phyloP scores from a whole-genome alignment of 2,329 filamentous ascomycete genomes.

The Dactylellina parvicollis region DNA sequence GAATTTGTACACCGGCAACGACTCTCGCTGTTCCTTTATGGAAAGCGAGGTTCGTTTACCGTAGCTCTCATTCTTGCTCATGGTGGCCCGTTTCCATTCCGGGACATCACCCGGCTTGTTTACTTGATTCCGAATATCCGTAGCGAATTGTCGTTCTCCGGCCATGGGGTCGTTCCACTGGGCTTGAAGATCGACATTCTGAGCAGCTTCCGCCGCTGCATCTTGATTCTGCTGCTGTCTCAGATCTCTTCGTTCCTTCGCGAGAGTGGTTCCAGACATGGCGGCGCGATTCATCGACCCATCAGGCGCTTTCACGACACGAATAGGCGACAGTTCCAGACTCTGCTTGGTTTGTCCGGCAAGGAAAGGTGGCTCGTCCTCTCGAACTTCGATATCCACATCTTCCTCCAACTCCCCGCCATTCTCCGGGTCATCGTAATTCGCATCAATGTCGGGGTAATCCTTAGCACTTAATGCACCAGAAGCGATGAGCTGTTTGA shows the following conservation, averaged over 20 bases:
- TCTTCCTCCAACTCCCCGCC: slow-evolving; percentile 90
- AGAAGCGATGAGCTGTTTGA: slow-evolving; percentile 93
- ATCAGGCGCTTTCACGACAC: slow-evolving; percentile 96
- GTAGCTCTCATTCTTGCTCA: slow-evolving; percentile 79
- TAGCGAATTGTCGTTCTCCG: slow-evolving; percentile 84
- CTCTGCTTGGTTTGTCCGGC: slow-evolving; percentile 97
- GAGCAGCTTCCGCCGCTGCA: slow-evolving; percentile 74
- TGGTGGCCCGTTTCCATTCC: slow-evolving; percentile 89
- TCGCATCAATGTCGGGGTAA: slow-evolving; percentile 92
- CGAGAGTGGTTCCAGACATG: slow-evolving; percentile 87
- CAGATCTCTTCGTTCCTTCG: slow-evolving; percentile 88
- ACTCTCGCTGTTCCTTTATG: slow-evolving; percentile 94
- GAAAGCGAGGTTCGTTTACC: slow-evolving; percentile 89
- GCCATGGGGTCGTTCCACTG: slow-evolving; percentile 99
- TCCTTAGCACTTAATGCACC: slow-evolving; percentile 92
- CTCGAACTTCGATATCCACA: slow-evolving; percentile 93
- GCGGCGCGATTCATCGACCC: slow-evolving; percentile 97
- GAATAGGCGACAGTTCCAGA: slow-evolving; percentile 90
- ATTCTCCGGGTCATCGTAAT: slow-evolving; percentile 86
- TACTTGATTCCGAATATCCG: slow-evolving; percentile 76
- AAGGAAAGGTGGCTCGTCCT: slow-evolving; percentile 95
- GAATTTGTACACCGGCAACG: slow-evolving; percentile 88
- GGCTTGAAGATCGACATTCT: slow-evolving; percentile 82
- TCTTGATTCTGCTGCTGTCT: slow-evolving; percentile 88
- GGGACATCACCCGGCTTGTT: slow-evolving; percentile 76